A percentile compares a stretch with the other conserved stretches of the same genome.
Conservation (phyloP, 1,139 yeast genomes). For the Lodderomyces orthopsilosis region DNA sequence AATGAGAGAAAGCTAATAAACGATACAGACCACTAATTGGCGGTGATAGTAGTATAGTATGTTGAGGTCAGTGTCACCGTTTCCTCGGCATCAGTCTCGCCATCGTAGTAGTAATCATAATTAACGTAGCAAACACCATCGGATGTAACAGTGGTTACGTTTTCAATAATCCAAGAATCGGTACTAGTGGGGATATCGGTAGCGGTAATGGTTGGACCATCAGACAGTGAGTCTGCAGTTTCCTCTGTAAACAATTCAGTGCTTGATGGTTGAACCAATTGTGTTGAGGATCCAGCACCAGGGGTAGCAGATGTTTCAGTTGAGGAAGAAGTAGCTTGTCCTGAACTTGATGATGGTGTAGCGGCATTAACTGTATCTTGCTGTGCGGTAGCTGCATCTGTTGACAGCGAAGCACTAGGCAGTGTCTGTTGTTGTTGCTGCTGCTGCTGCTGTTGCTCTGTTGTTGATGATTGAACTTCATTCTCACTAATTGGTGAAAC, state of each 20-base stretch:
- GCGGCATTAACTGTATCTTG: slow-evolving; percentile 1
- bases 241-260: background rate
- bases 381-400: slow-evolving; percentile 3
- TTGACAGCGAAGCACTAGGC: slow-evolving; percentile 1
- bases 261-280: background rate
- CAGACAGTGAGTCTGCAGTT: slow-evolving; percentile 16
- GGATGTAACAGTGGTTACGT: slow-evolving; percentile 32
- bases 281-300: background rate
- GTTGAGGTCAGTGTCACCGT: slow-evolving; percentile 42
- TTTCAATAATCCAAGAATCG: slow-evolving; percentile 37
- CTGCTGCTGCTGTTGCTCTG: slow-evolving; percentile 5
- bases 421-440: slow-evolving; percentile 3
- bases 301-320: background rate
- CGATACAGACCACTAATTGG: too few relatives aligned
- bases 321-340: slow-evolving; percentile 1
- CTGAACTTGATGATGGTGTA: slow-evolving; percentile 3
- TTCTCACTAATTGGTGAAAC: slow-evolving; percentile 12
- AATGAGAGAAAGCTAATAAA: too few relatives aligned
- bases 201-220: slow-evolving; percentile 29
- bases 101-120: slow-evolving; percentile 41
- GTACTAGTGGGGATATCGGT: slow-evolving; percentile 35
- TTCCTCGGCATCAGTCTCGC: slow-evolving; percentile 27
- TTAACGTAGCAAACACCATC: slow-evolving; percentile 40
- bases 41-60: slow-evolving; percentile 37
- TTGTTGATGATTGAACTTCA: slow-evolving; percentile 9